Evolutionary conservation across 2,329 filamentous ascomycete species (phyloP).

Genomic region (Diaporthe helianthi): DNA sequence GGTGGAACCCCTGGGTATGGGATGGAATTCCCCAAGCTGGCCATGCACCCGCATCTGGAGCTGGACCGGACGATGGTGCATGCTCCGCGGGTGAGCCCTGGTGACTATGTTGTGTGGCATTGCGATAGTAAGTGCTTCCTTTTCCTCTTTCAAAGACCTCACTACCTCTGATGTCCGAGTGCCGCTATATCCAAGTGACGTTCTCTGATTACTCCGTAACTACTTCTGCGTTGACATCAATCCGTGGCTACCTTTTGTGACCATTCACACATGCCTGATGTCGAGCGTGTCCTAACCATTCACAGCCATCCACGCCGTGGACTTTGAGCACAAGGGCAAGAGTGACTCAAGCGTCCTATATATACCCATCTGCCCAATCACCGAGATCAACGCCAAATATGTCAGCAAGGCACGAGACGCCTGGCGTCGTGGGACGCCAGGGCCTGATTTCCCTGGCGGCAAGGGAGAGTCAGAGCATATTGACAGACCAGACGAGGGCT

Average conservation of each 20-base stretch:
- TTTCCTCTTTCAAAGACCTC: neutral
- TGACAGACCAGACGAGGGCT: constrained; percentile 46
- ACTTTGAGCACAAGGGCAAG: constrained; percentile 75
- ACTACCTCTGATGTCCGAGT: neutral
- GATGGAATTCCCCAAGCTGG: constrained; percentile 67
- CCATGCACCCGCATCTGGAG: constrained; percentile 73
- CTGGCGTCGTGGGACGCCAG: constrained; percentile 72
- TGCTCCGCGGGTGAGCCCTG: constrained; percentile 71
- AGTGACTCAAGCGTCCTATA: constrained; percentile 86
- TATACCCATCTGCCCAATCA: constrained; percentile 85
- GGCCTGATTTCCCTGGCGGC: constrained; percentile 76
- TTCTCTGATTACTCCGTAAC: neutral
- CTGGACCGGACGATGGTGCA: constrained; percentile 75
- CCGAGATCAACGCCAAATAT: constrained; percentile 75
- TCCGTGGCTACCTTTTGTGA: too few relatives aligned
- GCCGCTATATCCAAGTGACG: too few relatives aligned
- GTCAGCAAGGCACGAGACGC: constrained; percentile 73
- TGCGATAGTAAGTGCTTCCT: constrained; percentile 59
- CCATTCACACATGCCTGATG: neutral
- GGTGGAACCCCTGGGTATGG: constrained; percentile 73
- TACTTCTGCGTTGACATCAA: neutral
- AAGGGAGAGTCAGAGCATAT: constrained; percentile 67
- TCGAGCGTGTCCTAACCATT: neutral
- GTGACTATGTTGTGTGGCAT: constrained; percentile 85
- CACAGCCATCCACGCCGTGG: constrained; percentile 77